Evolutionary conservation across 129 eudicot genomes (phyloP), one percentile per base, ranked within the genome.

Genomic region (Ambrosia artemisiifolia): DNA sequence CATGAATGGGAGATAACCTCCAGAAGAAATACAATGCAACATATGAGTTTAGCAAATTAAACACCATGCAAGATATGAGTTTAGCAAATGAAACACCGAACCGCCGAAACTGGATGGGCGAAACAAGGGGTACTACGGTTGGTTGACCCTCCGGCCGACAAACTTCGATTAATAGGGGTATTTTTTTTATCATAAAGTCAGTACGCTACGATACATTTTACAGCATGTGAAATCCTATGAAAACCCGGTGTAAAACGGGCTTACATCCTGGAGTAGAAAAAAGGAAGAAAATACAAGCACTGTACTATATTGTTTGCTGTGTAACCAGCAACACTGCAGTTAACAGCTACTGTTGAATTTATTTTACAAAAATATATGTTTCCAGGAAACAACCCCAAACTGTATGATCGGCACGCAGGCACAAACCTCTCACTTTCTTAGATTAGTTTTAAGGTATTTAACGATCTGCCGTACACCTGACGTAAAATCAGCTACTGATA

Each of bases 401-500:
- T n/a, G 43, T 17, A 42, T 36, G 5, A 17, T 38, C 51, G 38
- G 4, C 9, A 3, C 38, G 16, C 33, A 17, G 3, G 34, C 7
- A 8, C 44, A 33, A 17, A 64, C 51, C n/a, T 64, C 33, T 40
- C 34, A 40, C 18, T 64, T 40, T 65, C 51, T 18, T 16, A 18
- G 51, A 38, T 42, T 38, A 17, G 33, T 40, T 57, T 57, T 59
- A 54, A 28, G 44, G 54, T 10, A 33, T 19, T 11, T 14, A 30
- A 48, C 12, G 4, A 63, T 56, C 2, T 0, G 17, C 43, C 51
- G 63, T 42, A 30, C n/a, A 6, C 14, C 8, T 47, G 16, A 50
- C 34, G 1, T 7, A 8, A 71, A 51, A 71, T 79, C 75, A 79
- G 73, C 78, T 80, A 28, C 61, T 62, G 60, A 92, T 73, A 72